Base-by-base conservation (phyloP, 306 rosid species). In the Astragalus glycyphyllos region DNA sequence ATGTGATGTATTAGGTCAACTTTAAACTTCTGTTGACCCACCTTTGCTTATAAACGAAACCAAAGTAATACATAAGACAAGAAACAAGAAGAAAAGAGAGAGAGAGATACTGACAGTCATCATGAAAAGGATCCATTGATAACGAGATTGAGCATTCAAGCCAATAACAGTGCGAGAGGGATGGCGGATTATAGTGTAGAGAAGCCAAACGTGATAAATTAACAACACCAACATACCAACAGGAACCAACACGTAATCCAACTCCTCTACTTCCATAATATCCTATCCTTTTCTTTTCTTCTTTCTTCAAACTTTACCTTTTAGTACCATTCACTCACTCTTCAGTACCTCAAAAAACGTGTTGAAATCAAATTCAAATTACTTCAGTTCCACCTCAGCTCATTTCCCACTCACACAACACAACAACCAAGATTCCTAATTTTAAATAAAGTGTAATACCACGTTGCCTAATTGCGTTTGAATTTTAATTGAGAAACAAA, bases 81-180 rank as follows among this genome's bases (percentile, higher is more conserved):
- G 5, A 61, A 61, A 17, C 16, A 62, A 35, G 26, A 15, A 7
- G 23, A 35, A 32, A 58, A 47, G n/a, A 75, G 58, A 49, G 57
- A 79, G 60, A 68, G 58, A 47, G 72, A 67, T 66, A 87, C 94
- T 86, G 65, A 91, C 99, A 44, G 82, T 14, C 97, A 89, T 91
- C 82, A 91, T 80, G 78, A 86, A 80, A 34, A 75, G 58, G 80
- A 81, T 88, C 99, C 99, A 94, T 14, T 91, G 96, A 32, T 71
- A 87, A 62, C 92, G 99, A 74, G 96, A 70, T 42, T 82, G 79
- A 13, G 92, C 86, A 75, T 94, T 94, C 62, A 91, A 81, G 38
- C 96, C 99, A 56, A 94, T 84, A 37, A 89, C 91, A 37, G 99
- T 94, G 66, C 85, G 85, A 64, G 58, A 64, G 31, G 97, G 97